These are phyloP conservation scores for Pogostemon cablin DNA, from an alignment of 257 asterid species.

Conservation along the genomic window DNA sequence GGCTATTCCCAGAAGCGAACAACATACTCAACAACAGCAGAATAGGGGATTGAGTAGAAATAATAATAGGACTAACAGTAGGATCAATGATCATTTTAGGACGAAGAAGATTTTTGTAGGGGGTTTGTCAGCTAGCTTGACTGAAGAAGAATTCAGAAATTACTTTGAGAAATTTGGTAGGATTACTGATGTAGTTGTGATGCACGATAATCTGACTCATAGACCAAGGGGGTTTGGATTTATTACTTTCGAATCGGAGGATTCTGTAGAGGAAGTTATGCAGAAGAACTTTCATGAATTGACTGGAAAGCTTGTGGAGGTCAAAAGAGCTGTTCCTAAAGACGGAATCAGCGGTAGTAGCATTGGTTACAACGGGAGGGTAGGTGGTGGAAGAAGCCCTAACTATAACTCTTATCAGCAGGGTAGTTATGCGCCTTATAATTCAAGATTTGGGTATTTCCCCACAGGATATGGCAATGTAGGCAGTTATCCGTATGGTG, in stretches of 20 bases:
- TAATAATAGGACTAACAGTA: slow-evolving; percentile 47
- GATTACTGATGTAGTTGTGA: slow-evolving; percentile 87
- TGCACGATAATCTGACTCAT: slow-evolving; percentile 80
- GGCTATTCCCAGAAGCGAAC: slow-evolving; percentile 89
- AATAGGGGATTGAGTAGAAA: slow-evolving; percentile 52
- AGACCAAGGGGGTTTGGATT: slow-evolving; percentile 98
- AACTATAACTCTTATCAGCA: slow-evolving; percentile 46
- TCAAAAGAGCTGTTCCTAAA: slow-evolving; percentile 85
- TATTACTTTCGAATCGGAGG: slow-evolving; percentile 82
- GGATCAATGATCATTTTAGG: slow-evolving; percentile 63
- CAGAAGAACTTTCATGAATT: slow-evolving; percentile 72
- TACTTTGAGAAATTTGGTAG: slow-evolving; percentile 85
- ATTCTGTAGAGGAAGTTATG: slow-evolving; percentile 80
- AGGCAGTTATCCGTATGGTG: slow-evolving; percentile 62
- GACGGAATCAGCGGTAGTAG: slow-evolving; percentile 52
- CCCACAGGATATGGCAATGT: slow-evolving; percentile 61
- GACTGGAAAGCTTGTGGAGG: slow-evolving; percentile 86
- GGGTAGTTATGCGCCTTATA: slow-evolving; percentile 43
- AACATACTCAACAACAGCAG: slow-evolving; percentile 52
- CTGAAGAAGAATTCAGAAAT: slow-evolving; percentile 74
- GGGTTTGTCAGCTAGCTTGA: slow-evolving; percentile 80
- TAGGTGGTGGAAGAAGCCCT: slow-evolving; percentile 50
- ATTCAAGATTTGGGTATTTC: slow-evolving; percentile 54
- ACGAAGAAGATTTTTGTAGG: slow-evolving; percentile 95
- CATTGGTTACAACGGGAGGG: slow-evolving; percentile 47